Evolutionary conservation across 1,139 yeast genomes (phyloP).

Genomic region (Blastobotrys capitulatus): DNA sequence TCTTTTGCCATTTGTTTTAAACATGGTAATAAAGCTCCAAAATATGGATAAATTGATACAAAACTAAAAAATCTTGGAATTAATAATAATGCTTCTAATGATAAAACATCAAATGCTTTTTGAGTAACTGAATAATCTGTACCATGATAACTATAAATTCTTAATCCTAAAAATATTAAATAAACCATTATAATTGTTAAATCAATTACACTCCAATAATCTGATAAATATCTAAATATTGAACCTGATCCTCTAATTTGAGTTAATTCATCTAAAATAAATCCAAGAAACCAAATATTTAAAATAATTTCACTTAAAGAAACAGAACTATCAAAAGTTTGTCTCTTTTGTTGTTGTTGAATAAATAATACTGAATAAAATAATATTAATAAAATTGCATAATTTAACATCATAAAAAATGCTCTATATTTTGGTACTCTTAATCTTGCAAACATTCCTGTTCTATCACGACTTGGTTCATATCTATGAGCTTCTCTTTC

Average conservation of each 20-base stretch:
- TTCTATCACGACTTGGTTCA: slow-evolving; percentile 5
- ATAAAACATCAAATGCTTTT: slow-evolving; percentile 29
- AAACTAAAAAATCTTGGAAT: slow-evolving; percentile 33
- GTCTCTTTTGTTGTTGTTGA: slow-evolving; percentile 5
- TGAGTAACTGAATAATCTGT: slow-evolving; percentile 17
- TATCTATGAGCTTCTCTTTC: slow-evolving; percentile 22
- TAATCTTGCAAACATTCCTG: slow-evolving; percentile 26
- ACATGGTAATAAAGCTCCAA: slow-evolving; percentile 34
- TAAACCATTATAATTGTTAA: slow-evolving; percentile 28
- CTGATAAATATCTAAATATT: slow-evolving; percentile 26
- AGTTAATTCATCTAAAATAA: slow-evolving; percentile 30
- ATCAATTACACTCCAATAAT: slow-evolving; percentile 31
- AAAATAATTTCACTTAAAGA: slow-evolving; percentile 25
- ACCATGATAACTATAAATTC: slow-evolving; percentile 20
- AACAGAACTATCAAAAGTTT: slow-evolving; percentile 10
- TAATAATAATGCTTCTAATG: slow-evolving; percentile 31
- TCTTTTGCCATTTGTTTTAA: slow-evolving; percentile 30
- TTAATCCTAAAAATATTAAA: slow-evolving; percentile 22
- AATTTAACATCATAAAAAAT: slow-evolving; percentile 30
- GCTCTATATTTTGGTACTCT: slow-evolving; percentile 32
- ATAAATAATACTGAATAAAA: slow-evolving; percentile 27
- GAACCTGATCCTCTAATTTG: slow-evolving; percentile 32
- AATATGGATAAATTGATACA: slow-evolving; percentile 31
- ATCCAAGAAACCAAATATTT: slow-evolving; percentile 32
- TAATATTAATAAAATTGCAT: slow-evolving; percentile 26